A percentile compares a stretch with the other conserved stretches of the same genome.
Evolutionary conservation across 495 filamentous ascomycete genomes (phyloP).

Genomic region (Thermothielavioides terrestris): DNA sequence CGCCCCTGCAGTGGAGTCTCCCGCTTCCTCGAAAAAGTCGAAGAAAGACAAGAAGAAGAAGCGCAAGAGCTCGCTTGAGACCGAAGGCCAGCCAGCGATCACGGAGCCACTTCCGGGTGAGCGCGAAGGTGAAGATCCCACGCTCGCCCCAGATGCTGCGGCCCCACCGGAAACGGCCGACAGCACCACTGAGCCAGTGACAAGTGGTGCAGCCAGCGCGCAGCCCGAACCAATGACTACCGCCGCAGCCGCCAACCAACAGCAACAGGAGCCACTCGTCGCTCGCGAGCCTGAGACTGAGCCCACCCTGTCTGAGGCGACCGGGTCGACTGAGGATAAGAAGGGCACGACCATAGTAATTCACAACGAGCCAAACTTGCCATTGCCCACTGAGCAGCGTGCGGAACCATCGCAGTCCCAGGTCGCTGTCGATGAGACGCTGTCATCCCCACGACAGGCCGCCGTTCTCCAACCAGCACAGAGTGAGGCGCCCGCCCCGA

Average conservation of each 20-base stretch:
- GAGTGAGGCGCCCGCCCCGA: neutral
- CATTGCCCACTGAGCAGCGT: neutral
- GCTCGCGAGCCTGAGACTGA: constrained; percentile 1
- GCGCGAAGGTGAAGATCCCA: constrained; percentile 1
- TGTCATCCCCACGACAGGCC: neutral
- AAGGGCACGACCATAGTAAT: constrained; percentile 2
- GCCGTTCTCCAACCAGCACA: neutral
- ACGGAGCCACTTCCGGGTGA: constrained; percentile 6
- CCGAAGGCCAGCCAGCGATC: constrained; percentile 8
- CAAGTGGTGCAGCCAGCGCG: constrained; percentile 19
- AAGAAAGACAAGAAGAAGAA: constrained; percentile 33
- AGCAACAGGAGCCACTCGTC: constrained; percentile 4
- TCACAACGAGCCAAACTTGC: constrained; percentile 2
- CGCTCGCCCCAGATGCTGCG: constrained; percentile 4
- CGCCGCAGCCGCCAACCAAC: constrained; percentile 4
- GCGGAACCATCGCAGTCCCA: neutral
- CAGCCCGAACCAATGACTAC: constrained; percentile 18
- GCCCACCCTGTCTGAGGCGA: neutral
- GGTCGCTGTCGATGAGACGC: constrained; percentile 1
- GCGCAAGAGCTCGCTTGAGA: constrained; percentile 16
- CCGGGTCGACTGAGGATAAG: neutral
- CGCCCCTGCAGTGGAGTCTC: neutral
- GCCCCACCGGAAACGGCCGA: constrained; percentile 12
- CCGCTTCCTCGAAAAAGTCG: constrained; percentile 16
- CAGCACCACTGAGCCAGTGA: constrained; percentile 20